Percentiles rank a stretch among this genome's conserved stretches.
These are phyloP conservation scores for Pichia pseudocactophila DNA, from an alignment of 805 yeast genomes.

Conservation along the genomic window DNA sequence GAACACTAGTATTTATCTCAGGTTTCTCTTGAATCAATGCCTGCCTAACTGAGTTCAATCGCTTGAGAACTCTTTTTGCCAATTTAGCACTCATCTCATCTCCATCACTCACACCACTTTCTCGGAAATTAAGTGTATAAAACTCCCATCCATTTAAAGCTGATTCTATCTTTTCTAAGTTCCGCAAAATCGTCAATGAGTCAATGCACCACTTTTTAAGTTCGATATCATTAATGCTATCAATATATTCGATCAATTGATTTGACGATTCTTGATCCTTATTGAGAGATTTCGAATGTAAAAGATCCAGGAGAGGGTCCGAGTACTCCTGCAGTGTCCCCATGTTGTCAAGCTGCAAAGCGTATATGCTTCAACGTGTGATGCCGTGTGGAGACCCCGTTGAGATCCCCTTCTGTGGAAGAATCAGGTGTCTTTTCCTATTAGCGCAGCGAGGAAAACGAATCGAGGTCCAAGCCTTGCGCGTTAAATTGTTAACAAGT, in stretches of 20 bases:
- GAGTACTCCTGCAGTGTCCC: conserved; percentile 20
- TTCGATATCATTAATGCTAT: conserved; percentile 35
- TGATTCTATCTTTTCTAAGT: conserved; percentile 40
- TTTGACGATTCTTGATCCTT: conserved; percentile 32
- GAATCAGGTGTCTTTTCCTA: too few relatives aligned
- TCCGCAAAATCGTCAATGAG: conserved; percentile 38
- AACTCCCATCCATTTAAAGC: conserved; percentile 48
- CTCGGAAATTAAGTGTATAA: conserved; percentile 38
- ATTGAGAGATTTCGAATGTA: conserved; percentile 41
- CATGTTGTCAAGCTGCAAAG: neutral
- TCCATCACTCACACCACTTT: conserved; percentile 7
- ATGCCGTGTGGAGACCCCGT: too few relatives aligned
- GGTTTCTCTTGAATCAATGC: conserved; percentile 35
- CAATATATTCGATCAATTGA: conserved; percentile 33
- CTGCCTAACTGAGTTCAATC: conserved; percentile 26
- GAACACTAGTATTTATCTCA: conserved; percentile 34
- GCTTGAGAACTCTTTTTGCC: conserved; percentile 43
- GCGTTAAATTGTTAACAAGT: too few relatives aligned
- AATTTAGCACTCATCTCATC: conserved; percentile 27
- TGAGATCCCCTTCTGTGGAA: too few relatives aligned
- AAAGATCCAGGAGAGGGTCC: conserved; percentile 40
- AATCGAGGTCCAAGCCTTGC: too few relatives aligned
- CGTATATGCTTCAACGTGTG: too few relatives aligned
- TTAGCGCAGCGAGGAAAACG: too few relatives aligned
- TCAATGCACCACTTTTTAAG: conserved; percentile 41